A percentile compares a stretch with the other conserved stretches of the same genome.
Conservation (phyloP, 768 basidiomycete species). For the Saitozyma sp. region DNA sequence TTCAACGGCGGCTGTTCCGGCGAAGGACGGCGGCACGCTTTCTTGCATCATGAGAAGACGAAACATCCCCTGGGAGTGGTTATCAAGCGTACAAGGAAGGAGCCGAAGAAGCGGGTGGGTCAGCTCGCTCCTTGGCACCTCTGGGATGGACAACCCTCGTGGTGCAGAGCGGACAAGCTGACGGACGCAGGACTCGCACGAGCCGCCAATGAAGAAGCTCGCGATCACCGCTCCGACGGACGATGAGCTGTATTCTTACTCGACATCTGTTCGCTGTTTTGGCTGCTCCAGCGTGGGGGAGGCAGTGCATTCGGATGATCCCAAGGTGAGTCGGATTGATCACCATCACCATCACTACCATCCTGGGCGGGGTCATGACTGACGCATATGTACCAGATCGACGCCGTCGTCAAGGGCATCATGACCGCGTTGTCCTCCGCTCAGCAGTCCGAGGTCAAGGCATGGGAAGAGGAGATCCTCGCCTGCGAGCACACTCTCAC, state of each 20-base stretch:
- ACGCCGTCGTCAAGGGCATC: constrained; percentile 64
- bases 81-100: constrained; percentile 70
- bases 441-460: constrained; percentile 89
- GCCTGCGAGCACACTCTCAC: constrained; percentile 78
- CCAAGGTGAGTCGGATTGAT: constrained; percentile 22
- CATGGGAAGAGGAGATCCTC: constrained; percentile 93
- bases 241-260: constrained; percentile 79
- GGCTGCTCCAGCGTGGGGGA: constrained; percentile 57
- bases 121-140: neutral
- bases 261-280: constrained; percentile 73
- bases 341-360: no score
- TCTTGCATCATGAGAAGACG: constrained; percentile 68
- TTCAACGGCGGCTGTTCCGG: constrained; percentile 88
- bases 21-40: constrained; percentile 66
- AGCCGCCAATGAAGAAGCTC: constrained; percentile 84
- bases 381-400: constrained; percentile 57
- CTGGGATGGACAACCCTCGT: neutral
- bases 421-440: constrained; percentile 83
- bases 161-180: neutral
- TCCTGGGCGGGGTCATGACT: neutral
- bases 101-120: constrained; percentile 66
- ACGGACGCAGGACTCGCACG: constrained; percentile 62
- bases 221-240: constrained; percentile 76
- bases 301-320: constrained; percentile 32
- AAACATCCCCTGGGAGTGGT: constrained; percentile 78